Percentiles rank a stretch among this genome's conserved stretches.
These are phyloP conservation scores for Coemansia sp. DNA, from an alignment of 192 early-diverging fungal genomes.

Conservation along the genomic window DNA sequence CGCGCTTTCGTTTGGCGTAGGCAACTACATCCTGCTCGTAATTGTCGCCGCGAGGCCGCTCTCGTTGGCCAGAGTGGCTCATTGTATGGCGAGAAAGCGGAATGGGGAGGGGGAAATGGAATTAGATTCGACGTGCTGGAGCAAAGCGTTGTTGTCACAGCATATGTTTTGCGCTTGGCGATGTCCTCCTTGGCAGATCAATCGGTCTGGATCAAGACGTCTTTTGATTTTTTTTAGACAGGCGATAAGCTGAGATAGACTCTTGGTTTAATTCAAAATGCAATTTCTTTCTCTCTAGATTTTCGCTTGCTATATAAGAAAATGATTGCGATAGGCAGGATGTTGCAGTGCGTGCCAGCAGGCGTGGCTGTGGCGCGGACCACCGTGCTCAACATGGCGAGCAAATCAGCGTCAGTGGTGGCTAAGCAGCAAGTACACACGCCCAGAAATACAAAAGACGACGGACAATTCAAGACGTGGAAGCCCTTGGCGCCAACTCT, in stretches of 20 bases:
- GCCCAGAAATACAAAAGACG: conserved; percentile 47
- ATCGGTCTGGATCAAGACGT: not conserved
- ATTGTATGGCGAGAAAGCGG: not conserved
- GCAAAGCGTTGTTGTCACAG: too few species aligned
- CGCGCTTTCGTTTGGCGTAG: conserved; percentile 52
- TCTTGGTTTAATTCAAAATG: too few species aligned
- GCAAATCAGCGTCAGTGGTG: not conserved
- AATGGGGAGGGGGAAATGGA: too few species aligned
- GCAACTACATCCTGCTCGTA: conserved; percentile 36
- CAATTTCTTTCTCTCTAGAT: not conserved
- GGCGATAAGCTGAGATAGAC: not conserved
- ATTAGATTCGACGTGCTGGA: too few species aligned
- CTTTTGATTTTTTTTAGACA: not conserved
- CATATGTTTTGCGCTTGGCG: too few species aligned
- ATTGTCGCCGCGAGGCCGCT: not conserved
- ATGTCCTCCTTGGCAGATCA: too few species aligned
- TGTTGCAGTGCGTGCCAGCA: not conserved
- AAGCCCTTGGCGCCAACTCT: conserved; percentile 87
- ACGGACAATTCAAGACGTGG: conserved; percentile 90
- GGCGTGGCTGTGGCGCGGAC: not conserved
- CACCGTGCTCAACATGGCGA: conserved; percentile 1
- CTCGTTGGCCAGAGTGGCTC: not conserved
- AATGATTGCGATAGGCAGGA: conserved; percentile 8
- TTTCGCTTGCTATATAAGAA: not conserved
- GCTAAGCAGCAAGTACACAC: conserved; percentile 18